Percentiles rank a stretch among this genome's conserved stretches.
Evolutionary conservation across 2,329 filamentous ascomycete genomes (phyloP).

Genomic region (Paraconiothyrium brasiliense): DNA sequence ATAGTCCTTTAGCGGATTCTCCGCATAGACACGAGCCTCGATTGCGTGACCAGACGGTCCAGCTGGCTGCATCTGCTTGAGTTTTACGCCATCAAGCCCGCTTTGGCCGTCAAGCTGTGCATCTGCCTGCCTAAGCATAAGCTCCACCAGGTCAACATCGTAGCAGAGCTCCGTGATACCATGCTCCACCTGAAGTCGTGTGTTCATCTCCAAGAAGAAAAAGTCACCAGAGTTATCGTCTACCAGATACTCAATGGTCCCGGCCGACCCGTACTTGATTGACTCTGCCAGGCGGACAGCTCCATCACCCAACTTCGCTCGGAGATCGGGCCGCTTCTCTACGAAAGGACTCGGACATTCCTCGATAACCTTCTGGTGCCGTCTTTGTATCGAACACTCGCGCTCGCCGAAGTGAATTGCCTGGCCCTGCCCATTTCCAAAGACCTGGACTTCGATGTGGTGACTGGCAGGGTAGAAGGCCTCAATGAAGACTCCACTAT

Average conservation of each 20-base stretch:
- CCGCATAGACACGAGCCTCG: slow-evolving; percentile 65
- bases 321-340: slow-evolving; percentile 62
- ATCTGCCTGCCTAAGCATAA: slow-evolving; percentile 67
- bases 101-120: slow-evolving; percentile 56
- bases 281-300: slow-evolving; percentile 73
- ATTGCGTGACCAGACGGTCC: slow-evolving; percentile 60
- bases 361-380: slow-evolving; percentile 91
- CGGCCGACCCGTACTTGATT: slow-evolving; percentile 79
- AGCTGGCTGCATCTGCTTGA: slow-evolving; percentile 55
- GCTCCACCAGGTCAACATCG: slow-evolving; percentile 62
- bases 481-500: slow-evolving; percentile 85
- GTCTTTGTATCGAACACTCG: slow-evolving; percentile 85
- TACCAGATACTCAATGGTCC: slow-evolving; percentile 90
- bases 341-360: slow-evolving; percentile 83
- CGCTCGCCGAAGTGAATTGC: slow-evolving; percentile 86
- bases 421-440: slow-evolving; percentile 81
- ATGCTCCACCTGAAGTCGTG: slow-evolving; percentile 67
- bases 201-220: slow-evolving; percentile 72
- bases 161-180: slow-evolving; percentile 67
- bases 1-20: slow-evolving; percentile 68
- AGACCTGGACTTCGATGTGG: slow-evolving; percentile 91
- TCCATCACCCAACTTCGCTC: slow-evolving; percentile 68
- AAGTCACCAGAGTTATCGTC: slow-evolving; percentile 84
- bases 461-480: slow-evolving; percentile 80
- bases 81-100: slow-evolving; percentile 53